Evolutionary conservation across 805 yeast species (phyloP).

Genomic region (Yueomyces sp.): DNA sequence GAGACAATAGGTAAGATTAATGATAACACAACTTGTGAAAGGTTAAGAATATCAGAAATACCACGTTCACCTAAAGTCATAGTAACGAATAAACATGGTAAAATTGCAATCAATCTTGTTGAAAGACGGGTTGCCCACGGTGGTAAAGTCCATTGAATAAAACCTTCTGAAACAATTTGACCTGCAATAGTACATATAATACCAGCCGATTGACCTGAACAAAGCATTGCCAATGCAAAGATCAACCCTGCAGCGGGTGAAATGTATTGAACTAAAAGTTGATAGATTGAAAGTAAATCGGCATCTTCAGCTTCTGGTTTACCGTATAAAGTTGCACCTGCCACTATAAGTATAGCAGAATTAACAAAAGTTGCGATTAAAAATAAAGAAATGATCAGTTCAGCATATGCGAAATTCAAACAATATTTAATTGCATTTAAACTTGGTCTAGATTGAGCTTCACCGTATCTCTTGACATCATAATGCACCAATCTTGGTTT

Average conservation of each 20-base stretch:
- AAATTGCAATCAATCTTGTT: conserved; percentile 72
- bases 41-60: conserved; percentile 57
- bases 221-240: conserved; percentile 77
- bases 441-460: conserved; percentile 50
- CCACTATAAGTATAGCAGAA: conserved; percentile 78
- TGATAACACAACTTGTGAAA: conserved; percentile 72
- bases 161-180: conserved; percentile 88
- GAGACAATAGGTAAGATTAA: conserved; percentile 74
- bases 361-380: conserved; percentile 88
- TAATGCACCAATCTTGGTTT: conserved; percentile 72
- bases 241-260: conserved; percentile 81
- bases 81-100: conserved; percentile 74
- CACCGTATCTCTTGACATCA: conserved; percentile 44
- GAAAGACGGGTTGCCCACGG: conserved; percentile 73
- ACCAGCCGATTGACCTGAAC: conserved; percentile 92
- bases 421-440: conserved; percentile 68
- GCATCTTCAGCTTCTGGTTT: conserved; percentile 61
- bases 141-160: conserved; percentile 61
- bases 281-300: conserved; percentile 69
- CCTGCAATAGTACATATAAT: conserved; percentile 90
- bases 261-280: conserved; percentile 51
- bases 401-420: conserved; percentile 70
- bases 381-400: conserved; percentile 66
- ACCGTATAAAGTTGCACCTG: conserved; percentile 70
- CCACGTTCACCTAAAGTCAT: conserved; percentile 70